Evolutionary conservation across 1,139 yeast species (phyloP), one percentile per base, ranked within the genome.

Genomic region (Dujonia santamariae): DNA sequence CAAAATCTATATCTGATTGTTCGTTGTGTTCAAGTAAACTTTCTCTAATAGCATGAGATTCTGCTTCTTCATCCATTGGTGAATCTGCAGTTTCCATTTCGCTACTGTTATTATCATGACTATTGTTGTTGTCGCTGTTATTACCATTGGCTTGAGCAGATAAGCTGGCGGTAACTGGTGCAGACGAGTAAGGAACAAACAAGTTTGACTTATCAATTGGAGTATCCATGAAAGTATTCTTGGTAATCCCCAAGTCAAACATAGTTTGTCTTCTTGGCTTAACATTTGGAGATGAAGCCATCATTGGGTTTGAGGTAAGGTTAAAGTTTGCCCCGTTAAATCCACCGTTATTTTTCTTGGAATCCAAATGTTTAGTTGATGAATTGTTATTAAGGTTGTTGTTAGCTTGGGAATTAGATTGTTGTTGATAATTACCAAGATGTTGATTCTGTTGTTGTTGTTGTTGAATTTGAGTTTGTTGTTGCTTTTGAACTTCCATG

Each of bases 131-230:
- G 26, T 41, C 24, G 14, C 28, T 31, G 20, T 36, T 37, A 32
- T 46, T 46, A 19, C 17, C 21, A n/a, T n/a, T 12, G 17, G 21
- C 23, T 28, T 18, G 32, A 28, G 34, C 28, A 21, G 32, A 19
- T 14, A 28, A 29, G n/a, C 26, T 22, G 13, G 87, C 87, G 20
- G 90, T 79, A 2, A 83, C 90, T 1, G 92, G 92, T 17, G 90
- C 87, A 21, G 82, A 72, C 27, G 79, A 67, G 48, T 82, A 82
- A 7, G 90, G 92, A 39, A 82, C 80, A 40, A 78, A 72, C 45
- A 78, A 60, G 46, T 75, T 74, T 8, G 79, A 65, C 37, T 70
- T 61, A 44, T 78, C 83, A 36, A 73, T 50, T 11, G 72, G 63
- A 24, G 67, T 44, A 34, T 74, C 80, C 44, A 72, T 57, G 46